Evolutionary conservation across 139 green algal species (phyloP).

Genomic region (Pycnococcus provasolii): DNA sequence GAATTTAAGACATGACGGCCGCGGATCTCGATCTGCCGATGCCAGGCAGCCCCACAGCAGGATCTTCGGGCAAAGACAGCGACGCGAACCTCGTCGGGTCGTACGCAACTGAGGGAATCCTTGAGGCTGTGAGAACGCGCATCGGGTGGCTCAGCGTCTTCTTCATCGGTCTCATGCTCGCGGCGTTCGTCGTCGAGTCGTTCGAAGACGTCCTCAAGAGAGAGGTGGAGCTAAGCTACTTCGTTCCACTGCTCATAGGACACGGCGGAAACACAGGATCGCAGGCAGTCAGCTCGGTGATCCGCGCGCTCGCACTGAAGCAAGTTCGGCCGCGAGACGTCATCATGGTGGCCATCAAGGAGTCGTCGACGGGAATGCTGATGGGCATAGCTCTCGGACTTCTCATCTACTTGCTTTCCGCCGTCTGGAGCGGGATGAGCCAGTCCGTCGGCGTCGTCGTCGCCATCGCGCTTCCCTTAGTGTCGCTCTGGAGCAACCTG

Average conservation of each 20-base stretch:
- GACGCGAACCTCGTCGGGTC: too few species aligned
- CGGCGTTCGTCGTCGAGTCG: slow-evolving; percentile 50
- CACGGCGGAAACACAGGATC: slow-evolving; percentile 64
- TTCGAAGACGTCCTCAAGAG: slow-evolving; percentile 50
- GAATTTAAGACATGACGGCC: too few species aligned
- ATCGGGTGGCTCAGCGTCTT: slow-evolving; percentile 54
- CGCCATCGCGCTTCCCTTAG: slow-evolving; percentile 48
- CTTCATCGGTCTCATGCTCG: slow-evolving; percentile 51
- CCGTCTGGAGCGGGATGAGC: slow-evolving; percentile 39
- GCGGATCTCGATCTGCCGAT: too few species aligned
- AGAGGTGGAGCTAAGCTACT: slow-evolving; percentile 53
- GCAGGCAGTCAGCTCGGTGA: slow-evolving; percentile 53
- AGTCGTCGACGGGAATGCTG: slow-evolving; percentile 36
- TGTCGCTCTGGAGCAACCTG: slow-evolving; percentile 53
- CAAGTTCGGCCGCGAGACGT: slow-evolving; percentile 40
- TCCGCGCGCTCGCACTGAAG: slow-evolving; percentile 43
- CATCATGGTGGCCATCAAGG: slow-evolving; percentile 39
- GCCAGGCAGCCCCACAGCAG: too few species aligned
- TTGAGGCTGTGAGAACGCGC: slow-evolving; percentile 13
- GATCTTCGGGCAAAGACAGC: too few species aligned
- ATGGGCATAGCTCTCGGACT: slow-evolving; percentile 48
- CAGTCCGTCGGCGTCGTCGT: slow-evolving; percentile 38
- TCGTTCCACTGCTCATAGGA: slow-evolving; percentile 61
- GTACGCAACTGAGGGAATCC: neutral
- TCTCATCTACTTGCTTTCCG: slow-evolving; percentile 37